phyloP scores from a whole-genome alignment of 164 flowering plant genomes.

The Protea cynaroides region DNA sequence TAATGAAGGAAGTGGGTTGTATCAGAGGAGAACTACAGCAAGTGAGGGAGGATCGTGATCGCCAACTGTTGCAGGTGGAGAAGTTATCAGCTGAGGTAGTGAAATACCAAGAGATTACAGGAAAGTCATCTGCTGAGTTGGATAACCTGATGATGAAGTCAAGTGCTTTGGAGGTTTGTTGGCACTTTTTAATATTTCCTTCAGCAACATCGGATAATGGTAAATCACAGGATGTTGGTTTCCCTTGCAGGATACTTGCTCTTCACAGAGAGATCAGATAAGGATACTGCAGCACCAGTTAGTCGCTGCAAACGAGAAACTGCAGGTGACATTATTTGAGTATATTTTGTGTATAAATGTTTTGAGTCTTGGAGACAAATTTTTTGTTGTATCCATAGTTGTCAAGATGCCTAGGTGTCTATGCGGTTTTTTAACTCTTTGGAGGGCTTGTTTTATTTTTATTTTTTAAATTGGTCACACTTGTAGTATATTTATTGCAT shows the following conservation, averaged over 20 bases:
- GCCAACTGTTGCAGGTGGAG: slow-evolving; percentile 31
- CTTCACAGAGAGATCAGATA: slow-evolving; percentile 50
- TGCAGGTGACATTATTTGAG: slow-evolving; percentile 41
- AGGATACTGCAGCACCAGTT: slow-evolving; percentile 50
- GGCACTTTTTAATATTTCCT: background rate
- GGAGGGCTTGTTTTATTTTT: too few relatives aligned
- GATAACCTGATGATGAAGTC: slow-evolving; percentile 40
- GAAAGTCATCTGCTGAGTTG: slow-evolving; percentile 43
- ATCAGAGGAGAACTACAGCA: slow-evolving; percentile 48
- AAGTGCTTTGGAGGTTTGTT: slow-evolving; percentile 61
- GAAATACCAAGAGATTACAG: slow-evolving; percentile 43
- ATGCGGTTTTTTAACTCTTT: too few relatives aligned
- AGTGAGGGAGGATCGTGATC: slow-evolving; percentile 64
- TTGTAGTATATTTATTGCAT: too few relatives aligned
- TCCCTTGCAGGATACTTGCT: slow-evolving; percentile 50
- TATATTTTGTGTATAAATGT: too few relatives aligned
- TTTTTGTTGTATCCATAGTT: too few relatives aligned
- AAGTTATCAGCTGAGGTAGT: slow-evolving; percentile 33
- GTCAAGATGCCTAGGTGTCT: too few relatives aligned
- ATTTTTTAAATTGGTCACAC: too few relatives aligned
- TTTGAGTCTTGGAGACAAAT: too few relatives aligned
- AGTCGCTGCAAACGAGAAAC: slow-evolving; percentile 48
- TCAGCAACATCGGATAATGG: background rate
- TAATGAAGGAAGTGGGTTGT: slow-evolving; percentile 34
- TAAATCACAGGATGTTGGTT: background rate